Base-by-base conservation (phyloP, 2,329 filamentous ascomycete species). In the Fusarium pseudograminearum region DNA sequence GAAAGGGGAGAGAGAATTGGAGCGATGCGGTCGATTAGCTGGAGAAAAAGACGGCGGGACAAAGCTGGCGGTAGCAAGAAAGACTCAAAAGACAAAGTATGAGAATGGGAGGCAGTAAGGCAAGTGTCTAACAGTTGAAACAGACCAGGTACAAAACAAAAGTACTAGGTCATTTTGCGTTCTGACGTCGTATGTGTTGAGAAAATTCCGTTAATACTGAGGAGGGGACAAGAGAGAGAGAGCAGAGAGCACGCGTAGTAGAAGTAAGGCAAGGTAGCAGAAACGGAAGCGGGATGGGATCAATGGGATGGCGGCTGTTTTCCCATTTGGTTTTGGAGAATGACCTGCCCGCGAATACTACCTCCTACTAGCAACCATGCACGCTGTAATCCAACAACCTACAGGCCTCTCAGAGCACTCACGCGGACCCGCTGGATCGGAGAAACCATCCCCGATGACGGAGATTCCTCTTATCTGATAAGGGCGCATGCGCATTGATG, bases 251-350 rank as follows among this genome's bases (percentile, higher is more conserved):
- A 68, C 67, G 67, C 72, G 73, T 65, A 72, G 60, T 59, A 51
- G 33, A 40, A 51, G 47, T 40, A 51, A 51, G 48, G 48, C n/a
- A 28, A 65, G 50, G 48, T 31, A 65, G 44, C 46, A 69, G 66
- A 69, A 62, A 67, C 45, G 57, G 67, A 69, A 63, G 66, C 61
- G 61, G 65, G 69, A 70, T 70, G 61, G 68, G 51, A 72, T 40
- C 36, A 40, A 40, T 65, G 48, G 59, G 38, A 55, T 42, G 48
- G 40, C 46, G 48, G 40, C 46, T 47, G 44, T 66, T 64, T 70
- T 61, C 52, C 67, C 62, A 72, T 61, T 73, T 47, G 61, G 63
- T 69, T 75, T 75, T 71, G 70, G 73, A 74, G 69, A 73, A 63
- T 62, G 52, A 55, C 52, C 41, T 36, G 52, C 47, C 45, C 59